Base-by-base conservation (phyloP, 2,329 filamentous ascomycete genomes). In the Fonsecaea pugnacius region DNA sequence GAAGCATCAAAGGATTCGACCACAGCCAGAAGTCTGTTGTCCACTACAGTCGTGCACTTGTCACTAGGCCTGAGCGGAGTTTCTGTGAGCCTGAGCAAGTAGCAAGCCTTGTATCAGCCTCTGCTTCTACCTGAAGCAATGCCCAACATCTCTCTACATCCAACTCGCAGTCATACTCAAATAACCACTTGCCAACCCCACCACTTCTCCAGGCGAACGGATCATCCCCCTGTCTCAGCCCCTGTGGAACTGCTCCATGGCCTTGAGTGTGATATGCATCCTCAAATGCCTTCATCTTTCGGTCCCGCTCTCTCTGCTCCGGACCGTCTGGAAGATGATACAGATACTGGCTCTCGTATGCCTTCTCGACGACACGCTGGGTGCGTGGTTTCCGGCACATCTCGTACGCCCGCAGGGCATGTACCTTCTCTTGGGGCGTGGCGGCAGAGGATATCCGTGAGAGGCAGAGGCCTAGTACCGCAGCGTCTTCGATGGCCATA, bases 251-350 rank as follows among this genome's bases (percentile, higher is more conserved):
- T 51, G 56, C 36, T 32, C 62, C 62, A 60, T 48, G 55, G 56
- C 56, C 21, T 64, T 46, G 27, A 56, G 33, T 54, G 14, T 14
- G 51, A 27, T 53, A 53, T 27, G 51, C 51, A 27, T 54, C 36
- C 14, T 38, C 62, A 27, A 59, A 64, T 10, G 55, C 60, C 38
- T 50, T 60, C 60, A 66, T 66, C 60, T 62, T 61, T 36, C 38
- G 40, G 83, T 84, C 61, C 77, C 77, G 68, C 33, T 74, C 71
- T 54, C 72, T 59, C 74, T 81, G 65, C 76, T 77, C 75, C 3
- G 75, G 74, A 1, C 76, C 76, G 60, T 78, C 77, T 4, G 75
- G 72, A 8, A 77, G 68, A 62, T 78, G 77, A 56, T 79, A 69
- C 3, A 73, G 73, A 50, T 73, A 68, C 12, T 75, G 74, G 33